A percentile compares a stretch with the other conserved stretches of the same genome.
phyloP scores from a whole-genome alignment of 1,139 yeast species.

The Pichia sp. region DNA sequence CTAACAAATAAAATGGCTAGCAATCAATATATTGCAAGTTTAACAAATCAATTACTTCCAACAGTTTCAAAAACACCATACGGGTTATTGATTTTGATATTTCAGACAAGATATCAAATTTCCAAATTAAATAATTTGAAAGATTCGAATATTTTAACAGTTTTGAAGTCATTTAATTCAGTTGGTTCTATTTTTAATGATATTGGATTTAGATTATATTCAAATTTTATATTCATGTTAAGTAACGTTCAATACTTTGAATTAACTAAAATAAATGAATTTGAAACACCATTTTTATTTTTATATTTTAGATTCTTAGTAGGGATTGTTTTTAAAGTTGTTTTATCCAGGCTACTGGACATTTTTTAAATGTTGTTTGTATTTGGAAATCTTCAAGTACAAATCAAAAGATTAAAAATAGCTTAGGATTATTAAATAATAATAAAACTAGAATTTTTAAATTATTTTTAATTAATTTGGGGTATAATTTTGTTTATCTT shows the following conservation, averaged over 20 bases:
- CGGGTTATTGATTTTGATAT: not conserved
- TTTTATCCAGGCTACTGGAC: not conserved
- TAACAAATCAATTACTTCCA: not conserved
- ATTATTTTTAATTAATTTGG: not conserved
- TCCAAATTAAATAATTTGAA: not conserved
- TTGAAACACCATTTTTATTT: too few species aligned
- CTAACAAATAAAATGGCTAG: not conserved
- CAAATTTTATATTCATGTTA: not conserved
- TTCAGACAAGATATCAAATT: not conserved
- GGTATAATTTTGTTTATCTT: not conserved
- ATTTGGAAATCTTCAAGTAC: not conserved
- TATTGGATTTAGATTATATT: not conserved
- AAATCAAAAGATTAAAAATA: not conserved
- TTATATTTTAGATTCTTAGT: not conserved
- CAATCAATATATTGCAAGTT: not conserved
- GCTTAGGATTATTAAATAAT: not conserved
- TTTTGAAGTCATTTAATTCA: not conserved
- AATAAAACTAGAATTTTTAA: not conserved
- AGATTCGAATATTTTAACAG: not conserved
- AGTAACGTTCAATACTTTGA: not conserved
- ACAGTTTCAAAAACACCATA: not conserved
- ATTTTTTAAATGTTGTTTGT: not conserved
- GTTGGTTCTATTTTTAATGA: not conserved
- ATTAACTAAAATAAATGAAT: not conserved
- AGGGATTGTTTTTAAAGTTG: not conserved